These are phyloP conservation scores for Salix koriyanagi DNA, from an alignment of 345 rosid genomes.

Conservation along the genomic window DNA sequence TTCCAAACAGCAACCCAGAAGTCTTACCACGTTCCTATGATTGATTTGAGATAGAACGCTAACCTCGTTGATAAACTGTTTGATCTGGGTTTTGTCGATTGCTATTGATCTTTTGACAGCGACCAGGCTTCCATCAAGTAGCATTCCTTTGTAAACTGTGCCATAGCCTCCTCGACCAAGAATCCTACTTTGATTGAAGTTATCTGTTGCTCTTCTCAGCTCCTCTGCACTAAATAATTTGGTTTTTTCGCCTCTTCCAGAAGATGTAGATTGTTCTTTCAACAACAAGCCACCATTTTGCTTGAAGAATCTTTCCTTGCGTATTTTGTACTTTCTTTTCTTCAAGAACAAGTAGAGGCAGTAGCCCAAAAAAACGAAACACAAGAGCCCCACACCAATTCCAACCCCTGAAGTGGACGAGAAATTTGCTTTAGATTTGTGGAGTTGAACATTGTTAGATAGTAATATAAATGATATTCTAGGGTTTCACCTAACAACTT, in stretches of 20 bases:
- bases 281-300: constrained; percentile 3
- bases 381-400: no score
- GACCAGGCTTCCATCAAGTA: background rate
- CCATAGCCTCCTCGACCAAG: constrained; percentile 18
- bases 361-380: no score
- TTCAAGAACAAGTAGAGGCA: no score
- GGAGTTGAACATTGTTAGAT: no score
- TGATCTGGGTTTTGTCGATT: background rate
- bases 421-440: no score
- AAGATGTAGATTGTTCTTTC: background rate
- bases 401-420: no score
- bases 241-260: background rate
- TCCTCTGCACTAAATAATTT: background rate
- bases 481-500: no score
- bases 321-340: no score
- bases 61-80: constrained; percentile 12
- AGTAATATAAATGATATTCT: no score
- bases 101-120: constrained; percentile 12
- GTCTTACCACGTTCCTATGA: constrained; percentile 12
- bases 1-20: constrained; percentile 15
- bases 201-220: constrained; percentile 2
- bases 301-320: background rate
- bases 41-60: constrained; percentile 11
- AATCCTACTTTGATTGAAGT: constrained; percentile 3
- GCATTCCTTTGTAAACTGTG: constrained; percentile 15